These are phyloP conservation scores for Zygosaccharomyces rouxii DNA, from an alignment of 805 yeast genomes.

Conservation along the genomic window DNA sequence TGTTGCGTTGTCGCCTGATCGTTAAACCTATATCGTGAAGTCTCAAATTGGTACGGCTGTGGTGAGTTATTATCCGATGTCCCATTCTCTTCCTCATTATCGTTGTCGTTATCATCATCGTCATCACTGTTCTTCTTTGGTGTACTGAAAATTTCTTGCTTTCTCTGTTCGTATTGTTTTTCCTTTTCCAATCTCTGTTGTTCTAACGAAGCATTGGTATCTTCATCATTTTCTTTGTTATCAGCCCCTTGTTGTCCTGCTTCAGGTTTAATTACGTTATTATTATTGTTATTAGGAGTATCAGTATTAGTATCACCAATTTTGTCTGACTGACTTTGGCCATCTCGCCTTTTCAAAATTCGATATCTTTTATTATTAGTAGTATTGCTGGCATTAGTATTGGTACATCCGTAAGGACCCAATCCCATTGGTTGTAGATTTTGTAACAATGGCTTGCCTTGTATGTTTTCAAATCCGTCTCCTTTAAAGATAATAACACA, in stretches of 20 bases:
- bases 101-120: constrained; percentile 15
- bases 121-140: constrained; percentile 25
- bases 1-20: neutral
- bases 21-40: constrained; percentile 21
- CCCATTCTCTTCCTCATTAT: constrained; percentile 8
- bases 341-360: constrained; percentile 28
- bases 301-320: neutral
- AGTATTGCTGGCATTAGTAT: neutral
- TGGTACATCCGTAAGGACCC: neutral
- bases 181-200: constrained; percentile 40
- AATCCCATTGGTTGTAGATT: constrained; percentile 16
- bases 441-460: constrained; percentile 19
- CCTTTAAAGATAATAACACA: constrained; percentile 43
- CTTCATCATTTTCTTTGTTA: neutral
- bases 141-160: constrained; percentile 38
- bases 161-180: constrained; percentile 39
- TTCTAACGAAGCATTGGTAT: constrained; percentile 24
- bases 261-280: neutral
- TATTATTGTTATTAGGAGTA: no score
- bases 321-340: neutral
- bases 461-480: constrained; percentile 20
- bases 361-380: constrained; percentile 8
- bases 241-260: neutral
- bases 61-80: constrained; percentile 19
- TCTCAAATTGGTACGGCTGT: constrained; percentile 26